Evolutionary conservation across 805 yeast genomes (phyloP).

Genomic region (Starmerella gropengiesseri): DNA sequence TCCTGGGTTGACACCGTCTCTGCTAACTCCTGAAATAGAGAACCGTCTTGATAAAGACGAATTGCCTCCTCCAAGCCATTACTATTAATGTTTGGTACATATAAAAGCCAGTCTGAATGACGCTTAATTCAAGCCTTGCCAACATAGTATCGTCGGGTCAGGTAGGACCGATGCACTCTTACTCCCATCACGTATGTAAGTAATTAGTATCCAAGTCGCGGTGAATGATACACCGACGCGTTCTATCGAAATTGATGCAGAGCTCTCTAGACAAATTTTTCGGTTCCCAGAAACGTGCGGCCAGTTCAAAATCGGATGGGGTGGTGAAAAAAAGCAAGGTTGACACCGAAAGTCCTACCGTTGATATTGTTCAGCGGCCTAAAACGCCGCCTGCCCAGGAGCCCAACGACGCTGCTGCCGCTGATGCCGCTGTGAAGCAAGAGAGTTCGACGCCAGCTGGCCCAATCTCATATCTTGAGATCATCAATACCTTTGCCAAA

Average conservation of each 20-base stretch:
- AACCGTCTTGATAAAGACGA: constrained; percentile 7
- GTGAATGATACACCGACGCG: constrained; percentile 13
- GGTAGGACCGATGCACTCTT: no score
- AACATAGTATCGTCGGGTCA: background rate
- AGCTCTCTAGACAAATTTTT: constrained; percentile 24
- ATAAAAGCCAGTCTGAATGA: no score
- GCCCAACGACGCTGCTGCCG: background rate
- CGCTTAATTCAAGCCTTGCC: no score
- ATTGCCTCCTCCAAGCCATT: constrained; percentile 14
- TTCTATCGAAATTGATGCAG: constrained; percentile 19
- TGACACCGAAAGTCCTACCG: background rate
- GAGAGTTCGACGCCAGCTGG: background rate
- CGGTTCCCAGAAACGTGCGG: constrained; percentile 16
- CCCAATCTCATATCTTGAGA: constrained; percentile 31
- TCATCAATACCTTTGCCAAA: constrained; percentile 59
- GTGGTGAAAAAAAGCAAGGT: constrained; percentile 2
- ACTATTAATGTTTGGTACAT: no score
- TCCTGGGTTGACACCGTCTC: constrained; percentile 17
- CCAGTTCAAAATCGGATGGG: background rate
- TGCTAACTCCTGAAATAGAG: constrained; percentile 12
- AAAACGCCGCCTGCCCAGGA: background rate
- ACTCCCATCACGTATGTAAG: background rate
- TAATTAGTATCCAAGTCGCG: constrained; percentile 3
- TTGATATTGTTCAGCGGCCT: background rate
- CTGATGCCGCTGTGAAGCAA: no score